phyloP scores from a whole-genome alignment of 1,284 basidiomycete species.

The Moesziomyces parantarcticus region DNA sequence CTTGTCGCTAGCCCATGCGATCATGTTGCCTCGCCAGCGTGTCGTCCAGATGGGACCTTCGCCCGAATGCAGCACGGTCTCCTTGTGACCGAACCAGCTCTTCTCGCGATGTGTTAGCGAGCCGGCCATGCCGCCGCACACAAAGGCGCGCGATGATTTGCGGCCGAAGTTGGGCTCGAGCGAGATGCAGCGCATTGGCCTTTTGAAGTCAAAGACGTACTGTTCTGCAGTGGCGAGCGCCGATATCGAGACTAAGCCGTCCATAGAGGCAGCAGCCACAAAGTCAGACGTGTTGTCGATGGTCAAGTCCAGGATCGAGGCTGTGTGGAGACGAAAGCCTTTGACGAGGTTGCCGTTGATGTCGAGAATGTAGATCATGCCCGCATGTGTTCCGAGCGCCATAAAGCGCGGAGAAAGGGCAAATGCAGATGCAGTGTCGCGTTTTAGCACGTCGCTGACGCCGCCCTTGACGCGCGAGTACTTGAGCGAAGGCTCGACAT shows the following conservation, averaged over 20 bases:
- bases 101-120: conserved; percentile 88
- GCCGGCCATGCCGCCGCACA: conserved; percentile 93
- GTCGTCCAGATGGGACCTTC: conserved; percentile 96
- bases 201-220: conserved; percentile 90
- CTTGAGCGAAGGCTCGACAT: conserved; percentile 76
- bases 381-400: conserved; percentile 90
- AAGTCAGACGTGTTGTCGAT: conserved; percentile 89
- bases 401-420: conserved; percentile 74
- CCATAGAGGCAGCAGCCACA: conserved; percentile 90
- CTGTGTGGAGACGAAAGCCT: conserved; percentile 91
- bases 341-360: conserved; percentile 84
- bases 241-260: conserved; percentile 91
- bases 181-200: conserved; percentile 88
- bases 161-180: conserved; percentile 91
- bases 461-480: conserved; percentile 84
- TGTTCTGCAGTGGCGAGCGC: conserved; percentile 82
- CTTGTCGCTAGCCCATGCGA: conserved; percentile 97
- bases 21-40: conserved; percentile 84
- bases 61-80: conserved; percentile 83
- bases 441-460: conserved; percentile 82
- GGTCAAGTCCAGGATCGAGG: conserved; percentile 84
- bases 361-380: conserved; percentile 87
- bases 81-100: conserved; percentile 95
- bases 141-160: conserved; percentile 82
- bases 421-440: conserved; percentile 73